A percentile compares a stretch with the other conserved stretches of the same genome.
These are phyloP conservation scores for Sarocladiaceae sp. DNA, from an alignment of 2,329 filamentous ascomycete genomes.

Conservation along the genomic window DNA sequence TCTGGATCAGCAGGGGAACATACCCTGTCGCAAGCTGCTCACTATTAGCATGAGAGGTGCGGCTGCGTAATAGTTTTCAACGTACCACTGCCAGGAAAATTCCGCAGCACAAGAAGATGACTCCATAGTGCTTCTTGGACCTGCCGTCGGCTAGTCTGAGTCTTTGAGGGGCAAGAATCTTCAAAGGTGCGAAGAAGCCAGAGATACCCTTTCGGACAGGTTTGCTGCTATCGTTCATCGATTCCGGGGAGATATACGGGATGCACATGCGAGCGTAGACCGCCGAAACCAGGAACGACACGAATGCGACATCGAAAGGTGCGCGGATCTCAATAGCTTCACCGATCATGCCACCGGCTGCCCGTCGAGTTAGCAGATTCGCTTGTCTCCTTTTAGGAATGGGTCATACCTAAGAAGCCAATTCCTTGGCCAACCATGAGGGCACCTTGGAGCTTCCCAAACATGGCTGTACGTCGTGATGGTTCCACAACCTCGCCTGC, in stretches of 20 bases:
- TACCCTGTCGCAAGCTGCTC: constrained; percentile 58
- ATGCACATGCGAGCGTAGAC: constrained; percentile 35
- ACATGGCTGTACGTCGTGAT: constrained; percentile 53
- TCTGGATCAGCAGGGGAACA: constrained; percentile 54
- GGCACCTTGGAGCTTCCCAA: constrained; percentile 59
- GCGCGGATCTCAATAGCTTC: constrained; percentile 56
- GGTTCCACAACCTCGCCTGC: constrained; percentile 59
- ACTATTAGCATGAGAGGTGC: constrained; percentile 1
- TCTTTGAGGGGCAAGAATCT: constrained; percentile 52
- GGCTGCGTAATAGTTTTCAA: constrained; percentile 11
- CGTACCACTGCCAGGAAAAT: constrained; percentile 59
- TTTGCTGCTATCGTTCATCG: constrained; percentile 20
- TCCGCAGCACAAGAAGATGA: constrained; percentile 57
- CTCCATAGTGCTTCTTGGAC: constrained; percentile 50
- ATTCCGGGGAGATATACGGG: constrained; percentile 44
- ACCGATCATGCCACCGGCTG: constrained; percentile 57
- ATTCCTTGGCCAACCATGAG: constrained; percentile 61
- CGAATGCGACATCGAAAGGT: constrained; percentile 59
- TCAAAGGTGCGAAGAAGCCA: constrained; percentile 57
- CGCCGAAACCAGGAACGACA: constrained; percentile 43
- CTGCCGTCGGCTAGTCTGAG: constrained; percentile 45
- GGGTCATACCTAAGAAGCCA: constrained; percentile 48
- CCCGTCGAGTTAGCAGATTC: too few relatives aligned
- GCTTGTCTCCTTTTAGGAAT: too few relatives aligned
- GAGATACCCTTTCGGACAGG: constrained; percentile 29